These are phyloP conservation scores for Mesotaenium endlicherianum DNA, from an alignment of 139 green algal genomes.

Conservation along the genomic window DNA sequence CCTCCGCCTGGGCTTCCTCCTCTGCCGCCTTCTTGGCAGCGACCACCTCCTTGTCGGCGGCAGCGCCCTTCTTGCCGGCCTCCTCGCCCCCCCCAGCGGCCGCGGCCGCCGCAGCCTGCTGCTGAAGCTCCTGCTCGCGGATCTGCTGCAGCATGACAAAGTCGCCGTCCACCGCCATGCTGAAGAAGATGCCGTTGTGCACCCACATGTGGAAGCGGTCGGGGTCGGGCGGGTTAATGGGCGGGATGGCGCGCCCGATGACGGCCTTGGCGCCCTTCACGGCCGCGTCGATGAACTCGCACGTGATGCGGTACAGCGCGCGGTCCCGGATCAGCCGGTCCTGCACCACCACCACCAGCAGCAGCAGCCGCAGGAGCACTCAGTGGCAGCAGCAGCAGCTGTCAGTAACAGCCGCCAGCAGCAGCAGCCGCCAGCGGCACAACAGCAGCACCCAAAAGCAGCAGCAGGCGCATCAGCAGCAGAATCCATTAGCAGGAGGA, in stretches of 20 bases:
- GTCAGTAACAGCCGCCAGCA: too few relatives aligned
- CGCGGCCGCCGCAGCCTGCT: constrained; percentile 4
- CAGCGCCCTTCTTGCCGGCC: neutral
- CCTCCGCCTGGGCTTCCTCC: neutral
- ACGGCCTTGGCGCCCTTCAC: constrained; percentile 44
- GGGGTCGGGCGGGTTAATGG: constrained; percentile 44
- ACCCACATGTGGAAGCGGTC: constrained; percentile 56
- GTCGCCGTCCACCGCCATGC: constrained; percentile 36
- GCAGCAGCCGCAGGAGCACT: too few relatives aligned
- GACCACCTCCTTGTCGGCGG: neutral
- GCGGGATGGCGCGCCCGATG: constrained; percentile 41
- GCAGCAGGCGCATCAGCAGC: too few relatives aligned
- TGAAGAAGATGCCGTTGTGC: constrained; percentile 54
- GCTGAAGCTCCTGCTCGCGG: constrained; percentile 19
- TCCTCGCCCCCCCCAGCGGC: neutral
- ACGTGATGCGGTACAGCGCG: constrained; percentile 35
- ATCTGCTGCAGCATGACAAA: constrained; percentile 45
- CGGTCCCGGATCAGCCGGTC: constrained; percentile 46
- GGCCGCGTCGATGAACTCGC: constrained; percentile 48
- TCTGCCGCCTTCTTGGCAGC: neutral
- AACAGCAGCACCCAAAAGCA: too few relatives aligned
- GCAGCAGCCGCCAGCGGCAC: too few relatives aligned
- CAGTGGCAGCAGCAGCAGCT: too few relatives aligned
- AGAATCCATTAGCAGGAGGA: too few relatives aligned
- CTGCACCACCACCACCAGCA: constrained; percentile 6